Evolutionary conservation across 176 grass and related monocot species (phyloP).

Genomic region (Sorghum bicolor): Sorghum_bicolor_NCBIv3 NC_012871.2:47003001-47003500

Average conservation of each 20-base stretch:
- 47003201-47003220: neutral
- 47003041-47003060: neutral
- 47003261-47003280: neutral
- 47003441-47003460: neutral
- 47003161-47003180: neutral
- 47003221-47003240: neutral
- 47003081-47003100: neutral
- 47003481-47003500: neutral
- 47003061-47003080: neutral
- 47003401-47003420: slow-evolving; percentile 6
- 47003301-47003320: neutral
- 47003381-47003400: neutral
- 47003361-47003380: neutral
- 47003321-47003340: neutral
- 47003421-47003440: neutral
- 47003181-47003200: neutral
- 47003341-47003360: neutral
- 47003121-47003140: neutral
- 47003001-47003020: neutral
- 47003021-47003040: neutral
- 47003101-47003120: neutral
- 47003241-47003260: neutral
- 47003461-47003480: neutral
- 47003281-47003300: neutral
- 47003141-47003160: neutral